A percentile compares a stretch with the other conserved stretches of the same genome.
These are phyloP conservation scores for Zygoascus ofunaensis DNA, from an alignment of 805 yeast species.

Conservation along the genomic window DNA sequence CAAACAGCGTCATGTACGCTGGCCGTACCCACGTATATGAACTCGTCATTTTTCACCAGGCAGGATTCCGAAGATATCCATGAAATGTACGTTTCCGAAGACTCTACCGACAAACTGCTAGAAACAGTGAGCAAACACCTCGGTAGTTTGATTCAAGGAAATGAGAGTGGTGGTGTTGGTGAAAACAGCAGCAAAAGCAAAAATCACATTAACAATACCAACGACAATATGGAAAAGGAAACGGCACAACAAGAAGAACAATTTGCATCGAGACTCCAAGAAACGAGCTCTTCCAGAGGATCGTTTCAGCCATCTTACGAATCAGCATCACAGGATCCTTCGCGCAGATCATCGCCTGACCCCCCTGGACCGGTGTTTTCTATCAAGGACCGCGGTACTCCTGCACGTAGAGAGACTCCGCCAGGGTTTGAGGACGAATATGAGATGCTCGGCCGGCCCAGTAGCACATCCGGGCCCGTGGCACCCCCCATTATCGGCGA, in stretches of 20 bases:
- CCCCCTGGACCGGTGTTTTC: conserved; percentile 1
- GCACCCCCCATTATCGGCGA: conserved; percentile 28
- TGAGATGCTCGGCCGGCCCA: conserved; percentile 18
- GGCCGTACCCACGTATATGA: conserved; percentile 8
- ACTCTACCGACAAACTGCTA: conserved; percentile 7
- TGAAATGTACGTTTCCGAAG: conserved; percentile 9
- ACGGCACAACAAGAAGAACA: not conserved
- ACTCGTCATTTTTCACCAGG: conserved; percentile 13
- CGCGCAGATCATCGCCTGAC: not conserved
- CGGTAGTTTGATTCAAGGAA: not conserved
- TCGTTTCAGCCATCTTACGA: not conserved
- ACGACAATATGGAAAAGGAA: not conserved
- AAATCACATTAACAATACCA: no score
- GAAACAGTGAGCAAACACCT: conserved; percentile 3
- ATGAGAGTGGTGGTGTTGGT: not conserved
- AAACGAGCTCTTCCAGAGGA: not conserved
- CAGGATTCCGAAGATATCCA: conserved; percentile 16
- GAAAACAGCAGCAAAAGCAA: not conserved
- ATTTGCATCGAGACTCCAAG: not conserved
- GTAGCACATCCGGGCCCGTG: conserved; percentile 9
- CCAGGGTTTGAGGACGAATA: conserved; percentile 40
- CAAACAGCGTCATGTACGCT: conserved; percentile 6
- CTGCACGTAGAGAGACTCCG: conserved; percentile 22
- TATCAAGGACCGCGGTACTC: not conserved
- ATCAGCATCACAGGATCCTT: no score